Conservation (phyloP, 441 rosid genomes). For the Breynia disticha region DNA sequence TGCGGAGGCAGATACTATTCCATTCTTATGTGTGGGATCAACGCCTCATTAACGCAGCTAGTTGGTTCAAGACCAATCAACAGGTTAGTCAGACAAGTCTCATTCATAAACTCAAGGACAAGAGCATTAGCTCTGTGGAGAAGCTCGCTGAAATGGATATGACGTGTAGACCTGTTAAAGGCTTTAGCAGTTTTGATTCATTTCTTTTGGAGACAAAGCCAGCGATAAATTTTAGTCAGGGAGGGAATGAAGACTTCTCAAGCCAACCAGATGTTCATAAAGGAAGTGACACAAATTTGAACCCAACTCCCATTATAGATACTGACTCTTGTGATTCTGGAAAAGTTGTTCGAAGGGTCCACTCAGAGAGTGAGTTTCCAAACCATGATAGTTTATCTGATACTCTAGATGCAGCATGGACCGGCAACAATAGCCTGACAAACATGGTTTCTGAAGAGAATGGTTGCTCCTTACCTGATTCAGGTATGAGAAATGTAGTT, state of each 20-base stretch:
- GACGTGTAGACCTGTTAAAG: conserved; percentile 25
- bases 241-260: conserved; percentile 19
- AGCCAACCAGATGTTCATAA: conserved; percentile 22
- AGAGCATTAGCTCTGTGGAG: conserved; percentile 30
- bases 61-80: conserved; percentile 24
- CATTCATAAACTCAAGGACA: conserved; percentile 34
- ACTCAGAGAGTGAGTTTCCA: conserved; percentile 55
- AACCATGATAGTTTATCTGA: conserved; percentile 39
- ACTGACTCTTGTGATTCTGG: conserved; percentile 31
- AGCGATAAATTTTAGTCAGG: conserved; percentile 21
- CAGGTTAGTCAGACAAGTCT: conserved; percentile 30
- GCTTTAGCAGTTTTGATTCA: conserved; percentile 28
- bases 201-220: conserved; percentile 25
- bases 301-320: conserved; percentile 28
- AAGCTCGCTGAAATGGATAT: conserved; percentile 33
- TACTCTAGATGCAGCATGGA: conserved; percentile 78
- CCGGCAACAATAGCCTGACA: conserved; percentile 37
- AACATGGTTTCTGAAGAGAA: conserved; percentile 27
- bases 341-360: conserved; percentile 31
- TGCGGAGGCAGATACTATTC: conserved; percentile 65
- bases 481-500: conserved; percentile 14
- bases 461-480: conserved; percentile 26
- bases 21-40: conserved; percentile 90
- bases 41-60: conserved; percentile 54
- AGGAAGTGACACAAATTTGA: conserved; percentile 21